Percentiles rank a stretch among this genome's conserved stretches.
These are phyloP conservation scores for Podospora sp. DNA, from an alignment of 495 filamentous ascomycete species.

Conservation along the genomic window DNA sequence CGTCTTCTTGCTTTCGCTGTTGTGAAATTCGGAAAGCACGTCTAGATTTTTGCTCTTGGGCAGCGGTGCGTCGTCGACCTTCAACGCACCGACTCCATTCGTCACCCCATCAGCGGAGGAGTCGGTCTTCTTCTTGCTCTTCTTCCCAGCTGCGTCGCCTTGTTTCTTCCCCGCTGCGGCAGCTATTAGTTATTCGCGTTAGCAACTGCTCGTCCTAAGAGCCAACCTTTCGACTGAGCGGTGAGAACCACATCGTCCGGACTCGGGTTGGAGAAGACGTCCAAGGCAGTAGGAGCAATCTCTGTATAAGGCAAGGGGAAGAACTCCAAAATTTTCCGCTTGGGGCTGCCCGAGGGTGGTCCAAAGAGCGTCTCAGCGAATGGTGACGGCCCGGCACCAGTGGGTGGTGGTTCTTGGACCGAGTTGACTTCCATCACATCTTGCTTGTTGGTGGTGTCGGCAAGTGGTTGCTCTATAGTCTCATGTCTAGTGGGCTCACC, in stretches of 20 bases:
- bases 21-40: conserved; percentile 79
- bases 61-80: conserved; percentile 68
- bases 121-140: conserved; percentile 44
- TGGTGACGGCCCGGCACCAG: conserved; percentile 54
- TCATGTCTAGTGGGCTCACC: conserved; percentile 22
- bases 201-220: conserved; percentile 43
- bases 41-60: conserved; percentile 85
- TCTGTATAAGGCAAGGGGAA: conserved; percentile 58
- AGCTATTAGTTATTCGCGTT: conserved; percentile 46
- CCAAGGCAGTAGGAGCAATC: conserved; percentile 38
- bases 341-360: conserved; percentile 24
- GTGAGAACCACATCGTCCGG: conserved; percentile 88
- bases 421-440: background rate
- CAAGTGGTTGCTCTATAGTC: conserved; percentile 1
- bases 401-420: background rate
- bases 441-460: background rate
- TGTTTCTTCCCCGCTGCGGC: conserved; percentile 51
- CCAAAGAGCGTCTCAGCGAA: conserved; percentile 74
- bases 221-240: conserved; percentile 91
- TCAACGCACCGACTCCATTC: conserved; percentile 59
- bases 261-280: conserved; percentile 85
- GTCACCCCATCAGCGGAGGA: conserved; percentile 38
- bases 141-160: conserved; percentile 35
- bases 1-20: conserved; percentile 71
- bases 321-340: conserved; percentile 42